phyloP scores from a whole-genome alignment of 768 basidiomycete genomes.

The Lentinula detonsa region DNA sequence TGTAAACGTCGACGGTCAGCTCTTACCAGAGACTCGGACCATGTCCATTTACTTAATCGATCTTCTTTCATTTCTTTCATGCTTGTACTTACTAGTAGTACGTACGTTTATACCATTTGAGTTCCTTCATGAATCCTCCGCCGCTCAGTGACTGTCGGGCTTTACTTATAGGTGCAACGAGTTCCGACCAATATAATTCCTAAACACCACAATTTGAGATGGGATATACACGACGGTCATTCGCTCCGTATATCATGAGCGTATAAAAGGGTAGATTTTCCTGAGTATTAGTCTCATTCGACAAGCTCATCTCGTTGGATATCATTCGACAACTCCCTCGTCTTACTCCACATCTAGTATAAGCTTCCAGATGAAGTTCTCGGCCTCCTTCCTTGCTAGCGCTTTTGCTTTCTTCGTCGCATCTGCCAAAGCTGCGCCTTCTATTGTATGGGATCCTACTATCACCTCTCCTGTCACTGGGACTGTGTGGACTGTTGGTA shows the following conservation, averaged over 20 bases:
- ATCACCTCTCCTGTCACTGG: slow-evolving; percentile 6
- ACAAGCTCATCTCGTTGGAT: background rate
- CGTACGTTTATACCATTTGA: too few relatives aligned
- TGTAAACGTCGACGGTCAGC: too few relatives aligned
- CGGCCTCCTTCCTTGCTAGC: background rate
- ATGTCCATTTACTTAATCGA: too few relatives aligned
- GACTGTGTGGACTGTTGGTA: slow-evolving; percentile 3
- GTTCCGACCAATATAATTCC: background rate
- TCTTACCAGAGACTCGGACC: too few relatives aligned
- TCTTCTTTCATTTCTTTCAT: too few relatives aligned
- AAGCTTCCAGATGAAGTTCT: background rate
- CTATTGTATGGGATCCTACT: slow-evolving; percentile 1
- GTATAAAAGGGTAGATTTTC: background rate
- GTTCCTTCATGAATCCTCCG: too few relatives aligned
- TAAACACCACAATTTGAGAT: background rate
- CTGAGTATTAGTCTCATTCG: background rate
- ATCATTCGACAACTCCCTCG: background rate
- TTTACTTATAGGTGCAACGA: background rate
- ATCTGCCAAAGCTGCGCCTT: background rate
- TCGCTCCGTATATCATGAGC: background rate
- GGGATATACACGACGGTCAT: background rate
- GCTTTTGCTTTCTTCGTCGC: background rate
- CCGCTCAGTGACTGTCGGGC: too few relatives aligned
- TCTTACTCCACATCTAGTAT: background rate
- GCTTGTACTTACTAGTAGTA: too few relatives aligned